Evolutionary conservation across 2,329 filamentous ascomycete genomes (phyloP), one percentile per base, ranked within the genome.

Genomic region (Diaporthe aspalathi): DNA sequence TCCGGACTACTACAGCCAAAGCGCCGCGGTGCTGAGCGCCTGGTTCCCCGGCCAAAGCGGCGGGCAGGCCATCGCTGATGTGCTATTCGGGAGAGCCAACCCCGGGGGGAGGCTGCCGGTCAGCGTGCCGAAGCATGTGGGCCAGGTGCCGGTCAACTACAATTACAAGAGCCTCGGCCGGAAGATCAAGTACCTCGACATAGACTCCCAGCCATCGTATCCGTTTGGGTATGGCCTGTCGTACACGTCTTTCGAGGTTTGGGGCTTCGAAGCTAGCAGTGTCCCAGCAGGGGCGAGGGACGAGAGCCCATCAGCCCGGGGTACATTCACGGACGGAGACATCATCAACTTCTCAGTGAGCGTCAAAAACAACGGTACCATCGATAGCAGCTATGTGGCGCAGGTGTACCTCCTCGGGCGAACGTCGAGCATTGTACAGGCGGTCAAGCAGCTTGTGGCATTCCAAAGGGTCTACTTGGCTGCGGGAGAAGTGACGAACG

Each of bases 401-500:
- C 81, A 84, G 68, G 77, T 84, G 5, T 85, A 86, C 70, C 74
- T 81, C 6, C 74, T 85, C 5, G 77, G 78, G 32, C 80, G 83
- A 1, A 76, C 83, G 1, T 82, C 80, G 2, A 78, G 79, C 3
- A 81, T 84, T 22, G 80, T 82, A 17, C 82, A 83, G 72, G 82
- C 83, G 0, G 78, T 82, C 1, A 82, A 79, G 70, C 83, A 85
- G 73, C 78, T 86, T 5, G 80, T 85, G 6, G 81, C 82, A 11
- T 84, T 85, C 70, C 72, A 76, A 38, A 76, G 83, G 2, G 78
- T 83, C 1, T 81, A 85, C 69, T 72, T 86, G 17, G 76, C 74
- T 0, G 72, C 77, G 1, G 79, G 80, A 3, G 77, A 83, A 60
- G 77, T 77, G 50, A 74, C 50, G 5, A 75, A 47, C 3, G 77